Conservation (phyloP, 2,329 filamentous ascomycete species). For the Ophiostoma tasmaniense region DNA sequence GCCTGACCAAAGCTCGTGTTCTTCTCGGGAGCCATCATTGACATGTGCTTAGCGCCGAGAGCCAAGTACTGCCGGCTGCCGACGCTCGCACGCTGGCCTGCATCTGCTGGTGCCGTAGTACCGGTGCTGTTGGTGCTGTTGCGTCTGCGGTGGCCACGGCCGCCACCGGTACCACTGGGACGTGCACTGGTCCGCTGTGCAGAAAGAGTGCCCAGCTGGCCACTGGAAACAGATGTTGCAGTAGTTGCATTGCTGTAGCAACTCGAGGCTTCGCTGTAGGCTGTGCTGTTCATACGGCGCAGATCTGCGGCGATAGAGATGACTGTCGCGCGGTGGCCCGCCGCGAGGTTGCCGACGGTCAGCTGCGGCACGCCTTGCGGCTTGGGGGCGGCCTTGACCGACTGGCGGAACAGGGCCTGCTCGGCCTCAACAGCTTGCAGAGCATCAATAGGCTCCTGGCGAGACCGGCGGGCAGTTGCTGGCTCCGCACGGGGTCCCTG, state of each 20-base stretch:
- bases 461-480: conserved; percentile 9
- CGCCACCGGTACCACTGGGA: not conserved
- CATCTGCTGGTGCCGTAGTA: conserved; percentile 12
- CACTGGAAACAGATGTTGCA: not conserved
- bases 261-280: conserved; percentile 35
- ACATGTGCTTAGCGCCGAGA: conserved; percentile 14
- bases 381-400: not conserved
- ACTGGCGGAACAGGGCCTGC: not conserved
- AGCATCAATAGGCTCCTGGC: conserved; percentile 12
- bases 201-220: not conserved
- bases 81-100: conserved; percentile 2
- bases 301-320: conserved; percentile 43
- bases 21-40: conserved; percentile 13
- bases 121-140: conserved; percentile 14
- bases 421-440: conserved; percentile 9
- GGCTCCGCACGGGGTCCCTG: not conserved
- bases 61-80: conserved; percentile 21
- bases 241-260: conserved; percentile 25
- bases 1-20: conserved; percentile 3
- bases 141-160: not conserved
- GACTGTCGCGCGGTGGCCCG: conserved; percentile 21
- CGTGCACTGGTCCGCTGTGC: not conserved
- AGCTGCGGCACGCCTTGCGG: not conserved
- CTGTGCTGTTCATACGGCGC: conserved; percentile 48
- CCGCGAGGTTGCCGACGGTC: not conserved